These are phyloP conservation scores for Talaromyces wortmannii DNA, from an alignment of 495 filamentous ascomycete genomes.

Conservation along the genomic window DNA sequence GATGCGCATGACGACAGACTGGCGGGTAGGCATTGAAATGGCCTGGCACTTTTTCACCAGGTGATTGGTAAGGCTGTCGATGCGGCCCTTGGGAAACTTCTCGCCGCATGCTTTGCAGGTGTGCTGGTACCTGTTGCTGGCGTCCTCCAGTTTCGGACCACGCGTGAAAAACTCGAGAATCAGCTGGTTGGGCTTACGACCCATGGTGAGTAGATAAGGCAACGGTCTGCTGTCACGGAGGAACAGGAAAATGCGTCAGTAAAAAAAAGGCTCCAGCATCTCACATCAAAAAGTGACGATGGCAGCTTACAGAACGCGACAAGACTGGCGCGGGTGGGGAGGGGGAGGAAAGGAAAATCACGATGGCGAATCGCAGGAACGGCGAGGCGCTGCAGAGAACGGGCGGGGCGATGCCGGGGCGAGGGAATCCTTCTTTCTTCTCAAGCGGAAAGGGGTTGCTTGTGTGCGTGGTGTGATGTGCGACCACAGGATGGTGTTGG, in stretches of 20 bases:
- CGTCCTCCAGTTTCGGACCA: constrained; percentile 73
- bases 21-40: constrained; percentile 57
- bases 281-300: not conserved
- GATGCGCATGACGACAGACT: constrained; percentile 56
- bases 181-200: constrained; percentile 72
- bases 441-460: no score
- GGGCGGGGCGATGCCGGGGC: no score
- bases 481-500: no score
- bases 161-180: constrained; percentile 80
- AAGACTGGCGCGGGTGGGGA: not conserved
- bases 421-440: no score
- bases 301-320: not conserved
- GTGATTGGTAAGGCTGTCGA: constrained; percentile 71
- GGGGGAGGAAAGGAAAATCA: not conserved
- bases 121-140: constrained; percentile 81
- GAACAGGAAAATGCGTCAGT: no score
- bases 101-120: constrained; percentile 83
- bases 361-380: not conserved
- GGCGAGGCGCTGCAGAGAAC: no score
- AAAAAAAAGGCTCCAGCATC: no score
- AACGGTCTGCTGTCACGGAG: not conserved
- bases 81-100: constrained; percentile 75
- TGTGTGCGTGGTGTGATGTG: no score
- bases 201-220: constrained; percentile 47
- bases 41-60: constrained; percentile 76